Conservation (phyloP, 345 rosid genomes). For the Xanthoceras sorbifolium region DNA sequence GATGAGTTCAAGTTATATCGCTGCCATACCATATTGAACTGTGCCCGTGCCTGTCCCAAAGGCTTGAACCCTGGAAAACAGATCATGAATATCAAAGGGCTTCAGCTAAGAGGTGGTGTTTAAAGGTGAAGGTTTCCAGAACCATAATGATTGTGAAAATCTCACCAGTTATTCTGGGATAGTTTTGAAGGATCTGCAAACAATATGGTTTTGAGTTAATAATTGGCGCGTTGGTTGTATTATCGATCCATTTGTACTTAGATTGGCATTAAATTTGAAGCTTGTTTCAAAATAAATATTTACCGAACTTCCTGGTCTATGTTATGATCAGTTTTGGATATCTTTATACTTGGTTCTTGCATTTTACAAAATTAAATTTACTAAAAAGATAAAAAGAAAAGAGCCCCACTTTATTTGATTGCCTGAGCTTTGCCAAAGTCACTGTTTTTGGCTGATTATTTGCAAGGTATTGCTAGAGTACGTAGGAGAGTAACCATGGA, state of each 20-base stretch:
- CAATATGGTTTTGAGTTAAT: slow-evolving; percentile 21
- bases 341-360: not conserved
- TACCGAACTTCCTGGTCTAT: not conserved
- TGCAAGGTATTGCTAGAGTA: too few relatives aligned
- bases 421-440: not conserved
- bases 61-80: slow-evolving; percentile 97
- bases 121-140: slow-evolving; percentile 4
- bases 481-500: too few relatives aligned
- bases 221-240: slow-evolving; percentile 19
- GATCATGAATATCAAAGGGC: slow-evolving; percentile 79
- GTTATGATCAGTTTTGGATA: not conserved
- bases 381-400: not conserved
- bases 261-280: slow-evolving; percentile 15
- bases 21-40: slow-evolving; percentile 94
- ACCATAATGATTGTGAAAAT: slow-evolving; percentile 14
- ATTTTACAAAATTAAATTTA: not conserved
- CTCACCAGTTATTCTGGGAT: slow-evolving; percentile 20
- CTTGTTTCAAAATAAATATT: not conserved
- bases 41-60: slow-evolving; percentile 97
- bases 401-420: not conserved
- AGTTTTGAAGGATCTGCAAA: slow-evolving; percentile 9
- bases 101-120: slow-evolving; percentile 39
- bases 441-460: too few relatives aligned
- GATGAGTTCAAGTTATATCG: slow-evolving; percentile 95
- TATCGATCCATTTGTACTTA: slow-evolving; percentile 20